A percentile compares a stretch with the other conserved stretches of the same genome.
phyloP scores from a whole-genome alignment of 352 stramenopile genomes.

The Phytophthora crassamura region DNA sequence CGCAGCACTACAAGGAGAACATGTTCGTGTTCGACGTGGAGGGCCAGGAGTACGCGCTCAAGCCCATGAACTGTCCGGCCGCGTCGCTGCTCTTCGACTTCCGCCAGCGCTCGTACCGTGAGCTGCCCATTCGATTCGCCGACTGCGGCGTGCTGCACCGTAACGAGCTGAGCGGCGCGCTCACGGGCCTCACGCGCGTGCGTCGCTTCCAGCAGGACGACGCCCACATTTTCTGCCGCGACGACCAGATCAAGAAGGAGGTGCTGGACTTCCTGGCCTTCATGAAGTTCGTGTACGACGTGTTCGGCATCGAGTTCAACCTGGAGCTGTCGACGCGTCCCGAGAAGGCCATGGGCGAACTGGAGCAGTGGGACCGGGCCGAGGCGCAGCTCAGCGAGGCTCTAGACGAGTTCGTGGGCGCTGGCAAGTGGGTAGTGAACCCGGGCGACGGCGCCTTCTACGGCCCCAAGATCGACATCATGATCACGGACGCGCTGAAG shows the following conservation, averaged over 20 bases:
- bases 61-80: constrained; percentile 99
- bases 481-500: constrained; percentile 96
- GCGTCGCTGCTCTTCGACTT: constrained; percentile 98
- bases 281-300: constrained; percentile 98
- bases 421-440: constrained; percentile 97
- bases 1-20: constrained; percentile 98
- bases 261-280: constrained; percentile 94
- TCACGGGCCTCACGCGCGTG: constrained; percentile 98
- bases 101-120: constrained; percentile 94
- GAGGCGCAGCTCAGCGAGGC: constrained; percentile 85
- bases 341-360: constrained; percentile 96
- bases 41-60: constrained; percentile 95
- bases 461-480: constrained; percentile 99
- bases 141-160: constrained; percentile 99
- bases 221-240: constrained; percentile 98
- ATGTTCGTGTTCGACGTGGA: constrained; percentile 99
- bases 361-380: constrained; percentile 92
- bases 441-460: constrained; percentile 99
- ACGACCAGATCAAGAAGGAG: constrained; percentile 93
- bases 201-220: constrained; percentile 98
- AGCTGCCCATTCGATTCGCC: constrained; percentile 97
- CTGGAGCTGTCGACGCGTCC: constrained; percentile 97
- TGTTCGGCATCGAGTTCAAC: constrained; percentile 98
- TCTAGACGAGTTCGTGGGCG: constrained; percentile 95
- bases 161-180: constrained; percentile 95